These are phyloP conservation scores for Medicago arabica DNA, from an alignment of 306 rosid species.

Conservation along the genomic window DNA sequence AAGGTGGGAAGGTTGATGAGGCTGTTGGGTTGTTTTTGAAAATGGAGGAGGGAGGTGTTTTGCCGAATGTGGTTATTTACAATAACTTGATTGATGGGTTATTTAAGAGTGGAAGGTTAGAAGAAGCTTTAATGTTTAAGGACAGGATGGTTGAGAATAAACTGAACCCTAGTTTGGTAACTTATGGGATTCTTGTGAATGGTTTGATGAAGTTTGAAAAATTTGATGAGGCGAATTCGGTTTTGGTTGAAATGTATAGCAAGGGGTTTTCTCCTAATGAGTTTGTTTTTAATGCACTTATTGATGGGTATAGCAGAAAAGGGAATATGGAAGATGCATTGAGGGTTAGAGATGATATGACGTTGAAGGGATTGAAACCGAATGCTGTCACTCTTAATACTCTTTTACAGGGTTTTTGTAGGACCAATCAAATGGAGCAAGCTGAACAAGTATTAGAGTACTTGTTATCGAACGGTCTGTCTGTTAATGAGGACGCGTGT, in stretches of 20 bases:
- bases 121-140: constrained; percentile 58
- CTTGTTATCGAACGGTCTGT: constrained; percentile 46
- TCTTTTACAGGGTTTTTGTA: constrained; percentile 65
- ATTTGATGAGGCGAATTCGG: constrained; percentile 52
- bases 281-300: constrained; percentile 61
- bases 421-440: constrained; percentile 55
- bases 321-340: constrained; percentile 64
- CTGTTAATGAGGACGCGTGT: constrained; percentile 59
- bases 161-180: constrained; percentile 59
- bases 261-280: constrained; percentile 64
- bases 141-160: constrained; percentile 57
- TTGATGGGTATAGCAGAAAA: constrained; percentile 70
- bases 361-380: constrained; percentile 59
- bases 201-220: constrained; percentile 61
- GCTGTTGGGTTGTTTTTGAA: constrained; percentile 57
- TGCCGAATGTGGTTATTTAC: constrained; percentile 73
- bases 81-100: constrained; percentile 74
- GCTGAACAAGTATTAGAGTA: constrained; percentile 55
- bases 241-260: constrained; percentile 63
- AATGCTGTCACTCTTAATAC: constrained; percentile 67
- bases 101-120: constrained; percentile 64
- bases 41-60: constrained; percentile 63
- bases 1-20: constrained; percentile 65
- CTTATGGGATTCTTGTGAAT: constrained; percentile 68
- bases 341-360: constrained; percentile 67